Base-by-base conservation (phyloP, 768 basidiomycete genomes). In the Stropharia rugosoannulata region DNA sequence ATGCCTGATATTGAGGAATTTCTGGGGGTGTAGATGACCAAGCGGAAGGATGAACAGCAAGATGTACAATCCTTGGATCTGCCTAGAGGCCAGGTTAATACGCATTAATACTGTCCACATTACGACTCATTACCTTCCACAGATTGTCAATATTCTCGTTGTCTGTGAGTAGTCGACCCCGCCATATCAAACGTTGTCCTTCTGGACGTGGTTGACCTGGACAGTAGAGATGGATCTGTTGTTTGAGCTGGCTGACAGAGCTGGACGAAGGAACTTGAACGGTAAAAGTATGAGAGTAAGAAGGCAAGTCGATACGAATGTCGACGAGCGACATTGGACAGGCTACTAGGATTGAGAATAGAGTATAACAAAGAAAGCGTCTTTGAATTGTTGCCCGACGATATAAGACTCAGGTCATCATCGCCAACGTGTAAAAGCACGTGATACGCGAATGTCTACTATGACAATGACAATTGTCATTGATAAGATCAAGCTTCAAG, bases 151-250 rank as follows among this genome's bases (percentile, higher is more conserved):
- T 75, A 62, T 75, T 80, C 75, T 91, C 88, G 45, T 77, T 74
- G 70, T 92, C 85, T 19, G 66, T 71, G 37, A 93, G 73, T 64
- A 78, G 76, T 44, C 90, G 81, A 18, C 90, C 90, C 63, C 83
- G 78, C 82, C 85, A 90, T 54, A 93, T 85, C 55, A 93, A 76
- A 55, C 87, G 77, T 69, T 92, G 90, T 16, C 89, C 87, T n/a
- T 84, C 82, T 15, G 81, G 75, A 40, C 72, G 77, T 41, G 90
- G 90, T 58, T 74, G 77, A 22, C 90, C 90, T 15, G 77, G 69
- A 64, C 90, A 92, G 19, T 71, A 66, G 15, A 67, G 70, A 54
- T 71, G 75, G 61, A 93, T 91, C 68, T 83, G 79, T 54, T 78
- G 74, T 73, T 93, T 93, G 56, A 91, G 74, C 63, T 89, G 80